Conservation (phyloP, 73 alveolate species). For the Paramecium sonneborni region DNA sequence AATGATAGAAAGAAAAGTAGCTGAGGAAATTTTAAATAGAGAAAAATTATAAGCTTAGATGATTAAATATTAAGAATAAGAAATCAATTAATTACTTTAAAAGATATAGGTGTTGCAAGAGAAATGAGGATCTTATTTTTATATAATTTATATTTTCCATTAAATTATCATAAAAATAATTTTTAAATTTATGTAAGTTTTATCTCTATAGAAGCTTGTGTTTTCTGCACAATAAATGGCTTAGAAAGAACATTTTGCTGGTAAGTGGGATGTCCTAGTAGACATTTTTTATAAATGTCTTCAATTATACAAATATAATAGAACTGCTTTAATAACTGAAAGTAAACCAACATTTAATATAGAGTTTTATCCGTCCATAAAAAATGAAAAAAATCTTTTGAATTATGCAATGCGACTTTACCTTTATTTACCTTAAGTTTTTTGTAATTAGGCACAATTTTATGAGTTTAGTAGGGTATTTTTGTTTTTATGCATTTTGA, state of each 20-base stretch:
- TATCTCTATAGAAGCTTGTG: background rate
- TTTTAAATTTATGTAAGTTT: background rate
- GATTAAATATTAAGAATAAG: constrained; percentile 18
- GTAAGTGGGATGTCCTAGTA: background rate
- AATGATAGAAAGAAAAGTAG: background rate
- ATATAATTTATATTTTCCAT: background rate
- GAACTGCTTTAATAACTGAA: too few relatives aligned
- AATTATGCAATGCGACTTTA: too few relatives aligned
- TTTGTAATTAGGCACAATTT: background rate
- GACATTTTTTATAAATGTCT: background rate
- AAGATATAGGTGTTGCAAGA: background rate
- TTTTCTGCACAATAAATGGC: background rate
- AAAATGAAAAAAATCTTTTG: too few relatives aligned
- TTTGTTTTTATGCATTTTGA: background rate
- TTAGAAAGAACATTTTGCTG: background rate
- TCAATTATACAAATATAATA: background rate
- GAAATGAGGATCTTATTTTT: background rate
- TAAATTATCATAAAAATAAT: background rate
- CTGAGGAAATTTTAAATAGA: background rate
- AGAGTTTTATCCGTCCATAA: too few relatives aligned
- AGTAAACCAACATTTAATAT: too few relatives aligned
- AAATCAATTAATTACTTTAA: background rate
- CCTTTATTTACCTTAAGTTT: background rate
- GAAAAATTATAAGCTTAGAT: background rate
- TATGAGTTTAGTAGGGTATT: constrained; percentile 52